These are phyloP conservation scores for Nakazawaea populi DNA, from an alignment of 805 yeast species.

Conservation along the genomic window DNA sequence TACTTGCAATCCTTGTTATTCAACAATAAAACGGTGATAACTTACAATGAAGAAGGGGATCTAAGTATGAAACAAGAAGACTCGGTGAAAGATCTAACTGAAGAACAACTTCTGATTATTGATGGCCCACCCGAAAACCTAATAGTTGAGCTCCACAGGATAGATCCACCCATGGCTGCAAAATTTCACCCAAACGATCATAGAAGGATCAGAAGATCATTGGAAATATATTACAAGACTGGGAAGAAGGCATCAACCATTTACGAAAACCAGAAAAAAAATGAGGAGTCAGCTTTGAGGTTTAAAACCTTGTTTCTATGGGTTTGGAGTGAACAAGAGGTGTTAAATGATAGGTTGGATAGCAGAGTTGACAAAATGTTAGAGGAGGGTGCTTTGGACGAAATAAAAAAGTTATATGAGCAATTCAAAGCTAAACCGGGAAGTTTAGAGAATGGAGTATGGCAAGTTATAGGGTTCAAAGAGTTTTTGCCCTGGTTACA, in stretches of 20 bases:
- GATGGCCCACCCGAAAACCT: conserved; percentile 49
- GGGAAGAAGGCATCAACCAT: conserved; percentile 65
- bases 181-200: conserved; percentile 92
- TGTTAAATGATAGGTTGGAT: conserved; percentile 62
- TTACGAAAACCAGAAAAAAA: conserved; percentile 53
- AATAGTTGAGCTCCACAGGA: conserved; percentile 37
- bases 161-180: conserved; percentile 68
- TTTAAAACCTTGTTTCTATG: conserved; percentile 70
- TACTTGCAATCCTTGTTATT: conserved; percentile 77
- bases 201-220: conserved; percentile 70
- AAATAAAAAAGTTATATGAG: conserved; percentile 54
- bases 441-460: conserved; percentile 46
- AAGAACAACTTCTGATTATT: conserved; percentile 33
- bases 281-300: conserved; percentile 39
- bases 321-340: conserved; percentile 64
- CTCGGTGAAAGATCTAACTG: conserved; percentile 14
- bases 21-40: conserved; percentile 56
- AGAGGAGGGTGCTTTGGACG: conserved; percentile 58
- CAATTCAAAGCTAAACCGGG: conserved; percentile 26
- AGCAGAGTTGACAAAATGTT: conserved; percentile 82
- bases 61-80: background rate
- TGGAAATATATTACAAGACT: conserved; percentile 71
- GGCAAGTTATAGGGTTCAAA: conserved; percentile 94
- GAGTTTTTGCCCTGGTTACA: conserved; percentile 63
- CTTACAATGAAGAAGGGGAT: conserved; percentile 14